phyloP scores from a whole-genome alignment of 352 stramenopile species.

The Elongisporangium prolatum region DNA sequence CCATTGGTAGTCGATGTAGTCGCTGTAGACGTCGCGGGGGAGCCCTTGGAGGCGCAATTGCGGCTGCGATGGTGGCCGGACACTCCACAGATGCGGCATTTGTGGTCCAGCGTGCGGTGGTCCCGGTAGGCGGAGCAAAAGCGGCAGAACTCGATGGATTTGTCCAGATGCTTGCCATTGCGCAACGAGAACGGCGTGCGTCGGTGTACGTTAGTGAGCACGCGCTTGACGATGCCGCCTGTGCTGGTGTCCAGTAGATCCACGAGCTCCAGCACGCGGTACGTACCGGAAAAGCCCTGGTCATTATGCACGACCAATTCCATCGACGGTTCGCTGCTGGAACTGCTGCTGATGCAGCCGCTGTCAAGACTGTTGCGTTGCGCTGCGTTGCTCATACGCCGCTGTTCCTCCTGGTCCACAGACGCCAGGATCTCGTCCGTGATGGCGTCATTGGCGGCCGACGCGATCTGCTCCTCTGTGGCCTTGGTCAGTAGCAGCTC shows the following conservation, averaged over 20 bases:
- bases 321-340: constrained; percentile 4
- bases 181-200: constrained; percentile 37
- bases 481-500: constrained; percentile 61
- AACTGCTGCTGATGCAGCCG: constrained; percentile 3
- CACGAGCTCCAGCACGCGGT: constrained; percentile 68
- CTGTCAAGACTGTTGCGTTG: constrained; percentile 2
- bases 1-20: constrained; percentile 8
- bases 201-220: constrained; percentile 61
- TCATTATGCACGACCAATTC: neutral
- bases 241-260: constrained; percentile 76
- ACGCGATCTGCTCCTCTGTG: constrained; percentile 65
- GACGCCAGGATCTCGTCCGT: constrained; percentile 66
- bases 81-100: constrained; percentile 55
- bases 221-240: constrained; percentile 65
- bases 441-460: constrained; percentile 65
- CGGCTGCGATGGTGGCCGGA: constrained; percentile 59
- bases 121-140: constrained; percentile 70
- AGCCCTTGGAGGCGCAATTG: constrained; percentile 19
- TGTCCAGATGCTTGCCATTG: constrained; percentile 18
- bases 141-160: constrained; percentile 55
- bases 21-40: constrained; percentile 10
- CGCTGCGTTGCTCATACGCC: constrained; percentile 23
- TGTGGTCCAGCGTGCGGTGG: constrained; percentile 56
- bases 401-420: constrained; percentile 53
- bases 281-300: constrained; percentile 34